phyloP scores from a whole-genome alignment of 768 basidiomycete species.

The Steccherinum ochraceum region DNA sequence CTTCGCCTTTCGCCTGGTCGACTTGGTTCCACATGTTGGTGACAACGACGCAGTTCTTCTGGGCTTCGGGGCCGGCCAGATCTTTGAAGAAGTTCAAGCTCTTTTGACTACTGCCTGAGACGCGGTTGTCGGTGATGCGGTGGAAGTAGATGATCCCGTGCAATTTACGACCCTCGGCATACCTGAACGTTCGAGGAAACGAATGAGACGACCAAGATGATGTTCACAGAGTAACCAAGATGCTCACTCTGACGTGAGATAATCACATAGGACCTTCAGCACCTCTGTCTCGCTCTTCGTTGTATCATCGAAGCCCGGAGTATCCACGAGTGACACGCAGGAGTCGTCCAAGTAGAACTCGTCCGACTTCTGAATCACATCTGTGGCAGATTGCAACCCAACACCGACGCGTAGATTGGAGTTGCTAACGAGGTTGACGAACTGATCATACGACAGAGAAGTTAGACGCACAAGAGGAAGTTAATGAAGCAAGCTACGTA shows the following conservation, averaged over 20 bases:
- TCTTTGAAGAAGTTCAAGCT: constrained; percentile 9
- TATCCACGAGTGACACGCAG: constrained; percentile 45
- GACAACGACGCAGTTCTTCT: constrained; percentile 14
- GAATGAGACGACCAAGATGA: not conserved
- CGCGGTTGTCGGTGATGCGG: constrained; percentile 15
- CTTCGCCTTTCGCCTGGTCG: constrained; percentile 2
- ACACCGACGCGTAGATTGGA: constrained; percentile 12
- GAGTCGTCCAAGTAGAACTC: constrained; percentile 38
- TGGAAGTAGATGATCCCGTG: constrained; percentile 17
- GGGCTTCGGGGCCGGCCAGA: constrained; percentile 15
- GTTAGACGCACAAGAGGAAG: not conserved
- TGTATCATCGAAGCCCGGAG: constrained; percentile 53
- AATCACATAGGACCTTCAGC: constrained; percentile 5
- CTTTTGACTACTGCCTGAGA: constrained; percentile 6
- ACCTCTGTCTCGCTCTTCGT: constrained; percentile 11
- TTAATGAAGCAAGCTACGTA: not conserved
- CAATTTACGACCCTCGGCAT: constrained; percentile 4
- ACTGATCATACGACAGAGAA: constrained; percentile 6
- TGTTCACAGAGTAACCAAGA: not conserved
- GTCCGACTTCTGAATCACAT: constrained; percentile 1
- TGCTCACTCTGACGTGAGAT: constrained; percentile 7
- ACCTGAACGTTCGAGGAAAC: constrained; percentile 6
- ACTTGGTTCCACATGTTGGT: constrained; percentile 20
- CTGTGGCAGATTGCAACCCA: constrained; percentile 8
- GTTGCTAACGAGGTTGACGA: constrained; percentile 11